Evolutionary conservation across 345 rosid species (phyloP).

Genomic region (Brassica nigra): DNA sequence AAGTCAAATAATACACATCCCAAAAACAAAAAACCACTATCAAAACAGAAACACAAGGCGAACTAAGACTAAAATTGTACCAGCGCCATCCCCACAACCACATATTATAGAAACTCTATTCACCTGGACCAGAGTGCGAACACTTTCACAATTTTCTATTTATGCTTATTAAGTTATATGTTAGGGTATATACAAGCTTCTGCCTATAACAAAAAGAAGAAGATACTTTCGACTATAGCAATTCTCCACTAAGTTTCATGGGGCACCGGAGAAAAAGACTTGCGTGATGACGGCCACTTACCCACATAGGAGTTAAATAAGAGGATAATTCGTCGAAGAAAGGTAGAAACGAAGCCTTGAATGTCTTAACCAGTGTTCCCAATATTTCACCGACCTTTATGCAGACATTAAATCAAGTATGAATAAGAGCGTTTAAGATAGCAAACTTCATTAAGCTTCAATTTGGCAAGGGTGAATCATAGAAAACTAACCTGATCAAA

Average conservation of each 20-base stretch:
- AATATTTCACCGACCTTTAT: constrained; percentile 92
- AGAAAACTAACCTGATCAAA: constrained; percentile 86
- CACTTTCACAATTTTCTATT: background rate
- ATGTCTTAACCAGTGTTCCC: constrained; percentile 97
- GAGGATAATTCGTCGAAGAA: constrained; percentile 91
- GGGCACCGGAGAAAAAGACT: background rate
- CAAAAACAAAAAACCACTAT: background rate
- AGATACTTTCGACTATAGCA: constrained; percentile 1
- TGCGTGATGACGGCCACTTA: constrained; percentile 46
- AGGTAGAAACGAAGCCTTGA: constrained; percentile 88
- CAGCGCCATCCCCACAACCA: constrained; percentile 9
- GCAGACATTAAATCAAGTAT: constrained; percentile 14
- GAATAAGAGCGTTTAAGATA: background rate
- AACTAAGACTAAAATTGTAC: constrained; percentile 2
- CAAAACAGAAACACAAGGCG: background rate
- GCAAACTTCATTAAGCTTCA: background rate
- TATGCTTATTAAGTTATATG: background rate
- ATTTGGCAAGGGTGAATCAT: background rate
- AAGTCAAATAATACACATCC: constrained; percentile 21
- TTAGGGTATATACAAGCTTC: background rate
- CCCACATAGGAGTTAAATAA: constrained; percentile 99
- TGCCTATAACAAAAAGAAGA: background rate
- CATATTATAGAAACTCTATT: background rate
- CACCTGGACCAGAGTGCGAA: constrained; percentile 6
- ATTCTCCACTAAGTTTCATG: constrained; percentile 13